Percentiles rank a stretch among this genome's conserved stretches.
Conservation (phyloP, 768 basidiomycete genomes). For the Mycena venus region DNA sequence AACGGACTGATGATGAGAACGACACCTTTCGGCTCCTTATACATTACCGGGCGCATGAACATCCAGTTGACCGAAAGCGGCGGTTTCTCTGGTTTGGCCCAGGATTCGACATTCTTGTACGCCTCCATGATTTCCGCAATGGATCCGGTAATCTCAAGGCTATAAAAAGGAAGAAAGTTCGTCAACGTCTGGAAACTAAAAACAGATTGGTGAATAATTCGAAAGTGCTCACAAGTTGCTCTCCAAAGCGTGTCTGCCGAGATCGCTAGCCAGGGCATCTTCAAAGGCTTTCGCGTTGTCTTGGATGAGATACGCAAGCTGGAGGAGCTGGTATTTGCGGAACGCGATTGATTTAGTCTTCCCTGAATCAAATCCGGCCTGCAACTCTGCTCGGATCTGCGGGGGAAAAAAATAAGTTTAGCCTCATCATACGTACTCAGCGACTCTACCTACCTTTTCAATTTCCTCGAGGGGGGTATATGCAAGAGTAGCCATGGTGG, state of each 20-base stretch:
- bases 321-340: constrained; percentile 82
- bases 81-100: constrained; percentile 76
- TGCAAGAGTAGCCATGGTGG: background rate
- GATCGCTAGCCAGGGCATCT: constrained; percentile 69
- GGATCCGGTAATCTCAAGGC: constrained; percentile 71
- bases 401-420: background rate
- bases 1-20: constrained; percentile 80
- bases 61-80: constrained; percentile 68
- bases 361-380: constrained; percentile 71
- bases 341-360: constrained; percentile 76
- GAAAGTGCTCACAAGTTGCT: constrained; percentile 58
- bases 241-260: constrained; percentile 76
- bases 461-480: constrained; percentile 21
- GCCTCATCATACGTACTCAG: background rate
- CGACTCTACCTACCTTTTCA: background rate
- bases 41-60: constrained; percentile 72
- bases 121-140: constrained; percentile 67
- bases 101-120: constrained; percentile 77
- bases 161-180: constrained; percentile 42
- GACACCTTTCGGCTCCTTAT: constrained; percentile 84
- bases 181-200: no score
- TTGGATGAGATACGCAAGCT: constrained; percentile 78
- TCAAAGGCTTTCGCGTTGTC: constrained; percentile 78
- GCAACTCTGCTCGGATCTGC: constrained; percentile 73
- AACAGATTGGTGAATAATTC: constrained; percentile 15